Percentiles rank a stretch among this genome's conserved stretches.
phyloP scores from a whole-genome alignment of 1,284 basidiomycete genomes.

The Ganoderma sp. region DNA sequence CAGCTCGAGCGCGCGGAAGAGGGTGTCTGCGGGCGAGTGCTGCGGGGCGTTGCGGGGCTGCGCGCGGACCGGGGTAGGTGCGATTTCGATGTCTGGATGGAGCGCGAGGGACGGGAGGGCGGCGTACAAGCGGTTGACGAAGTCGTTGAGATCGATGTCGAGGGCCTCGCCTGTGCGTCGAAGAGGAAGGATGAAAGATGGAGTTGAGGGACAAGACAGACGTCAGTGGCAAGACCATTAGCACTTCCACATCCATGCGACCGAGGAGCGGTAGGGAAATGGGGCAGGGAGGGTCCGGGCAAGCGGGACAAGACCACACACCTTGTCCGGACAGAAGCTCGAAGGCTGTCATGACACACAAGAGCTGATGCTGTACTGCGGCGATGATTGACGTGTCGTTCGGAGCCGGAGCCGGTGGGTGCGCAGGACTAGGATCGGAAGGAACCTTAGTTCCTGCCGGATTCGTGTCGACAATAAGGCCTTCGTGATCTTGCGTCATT shows the following conservation, averaged over 20 bases:
- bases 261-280: slow-evolving; percentile 3
- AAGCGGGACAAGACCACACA: slow-evolving; percentile 37
- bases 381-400: slow-evolving; percentile 41
- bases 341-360: slow-evolving; percentile 94
- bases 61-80: slow-evolving; percentile 35
- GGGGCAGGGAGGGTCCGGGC: slow-evolving; percentile 6
- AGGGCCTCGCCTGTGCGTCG: slow-evolving; percentile 81
- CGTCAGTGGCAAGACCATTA: background rate
- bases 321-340: slow-evolving; percentile 97
- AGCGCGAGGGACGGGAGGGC: slow-evolving; percentile 68
- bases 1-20: slow-evolving; percentile 85
- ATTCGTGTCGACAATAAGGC: slow-evolving; percentile 39
- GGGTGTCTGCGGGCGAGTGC: slow-evolving; percentile 64
- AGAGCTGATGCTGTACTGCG: slow-evolving; percentile 67
- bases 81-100: slow-evolving; percentile 56
- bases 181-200: background rate
- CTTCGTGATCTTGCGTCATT: slow-evolving; percentile 56
- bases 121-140: slow-evolving; percentile 80
- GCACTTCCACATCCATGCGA: background rate
- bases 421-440: background rate
- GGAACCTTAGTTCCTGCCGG: slow-evolving; percentile 23
- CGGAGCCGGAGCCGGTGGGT: slow-evolving; percentile 40
- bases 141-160: slow-evolving; percentile 93
- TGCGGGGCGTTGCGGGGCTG: slow-evolving; percentile 30
- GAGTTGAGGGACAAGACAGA: background rate